Conservation (phyloP, 345 rosid species). For the Gossypium australe region DNA sequence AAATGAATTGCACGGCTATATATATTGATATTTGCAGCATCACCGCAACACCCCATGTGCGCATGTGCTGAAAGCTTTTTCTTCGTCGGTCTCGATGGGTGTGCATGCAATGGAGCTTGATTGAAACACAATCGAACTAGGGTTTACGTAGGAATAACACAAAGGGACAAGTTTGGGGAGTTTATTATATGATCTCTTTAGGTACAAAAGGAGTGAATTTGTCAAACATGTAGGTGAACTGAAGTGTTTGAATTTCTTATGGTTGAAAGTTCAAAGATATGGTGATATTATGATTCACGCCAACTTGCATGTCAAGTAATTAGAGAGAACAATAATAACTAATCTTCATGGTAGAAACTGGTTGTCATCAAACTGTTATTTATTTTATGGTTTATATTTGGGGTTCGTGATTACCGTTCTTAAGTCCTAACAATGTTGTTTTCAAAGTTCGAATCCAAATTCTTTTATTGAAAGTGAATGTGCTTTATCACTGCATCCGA, state of each 20-base stretch:
- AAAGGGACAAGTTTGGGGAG: slow-evolving; percentile 1
- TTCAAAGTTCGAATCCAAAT: too few relatives aligned
- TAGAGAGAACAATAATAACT: too few relatives aligned
- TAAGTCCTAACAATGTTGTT: too few relatives aligned
- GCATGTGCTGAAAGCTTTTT: neutral
- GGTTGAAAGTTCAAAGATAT: neutral
- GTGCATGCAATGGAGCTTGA: slow-evolving; percentile 13
- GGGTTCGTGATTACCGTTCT: too few relatives aligned
- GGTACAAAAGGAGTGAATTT: neutral
- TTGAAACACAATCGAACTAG: neutral
- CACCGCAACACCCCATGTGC: slow-evolving; percentile 10
- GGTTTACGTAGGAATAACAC: neutral
- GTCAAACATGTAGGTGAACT: neutral
- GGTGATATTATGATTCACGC: neutral
- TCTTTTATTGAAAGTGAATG: accelerated
- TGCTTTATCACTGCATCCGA: accelerated
- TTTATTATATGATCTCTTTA: slow-evolving; percentile 13
- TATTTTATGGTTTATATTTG: too few relatives aligned
- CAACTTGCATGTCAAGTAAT: too few relatives aligned
- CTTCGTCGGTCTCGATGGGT: slow-evolving; percentile 24
- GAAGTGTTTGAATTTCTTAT: neutral
- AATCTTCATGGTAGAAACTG: too few relatives aligned
- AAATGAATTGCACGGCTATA: slow-evolving; percentile 8
- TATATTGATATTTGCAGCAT: slow-evolving; percentile 18
- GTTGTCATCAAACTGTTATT: too few relatives aligned